Evolutionary conservation across 1,284 basidiomycete genomes (phyloP).

Genomic region (Sphagnurus paluster): DNA sequence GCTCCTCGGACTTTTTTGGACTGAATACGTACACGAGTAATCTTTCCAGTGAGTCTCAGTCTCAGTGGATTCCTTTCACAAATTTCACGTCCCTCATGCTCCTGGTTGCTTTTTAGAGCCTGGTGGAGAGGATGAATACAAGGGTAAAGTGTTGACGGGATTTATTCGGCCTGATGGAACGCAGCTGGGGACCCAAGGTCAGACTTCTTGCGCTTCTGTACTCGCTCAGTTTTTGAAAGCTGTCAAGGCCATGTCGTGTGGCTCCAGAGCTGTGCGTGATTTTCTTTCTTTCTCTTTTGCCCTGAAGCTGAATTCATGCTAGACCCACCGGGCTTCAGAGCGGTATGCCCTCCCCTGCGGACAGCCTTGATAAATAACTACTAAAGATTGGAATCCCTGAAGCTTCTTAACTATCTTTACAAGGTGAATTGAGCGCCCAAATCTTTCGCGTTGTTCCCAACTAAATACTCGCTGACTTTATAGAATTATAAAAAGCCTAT

Average conservation of each 20-base stretch:
- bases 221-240: neutral
- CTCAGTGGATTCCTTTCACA: neutral
- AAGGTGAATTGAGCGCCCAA: slow-evolving; percentile 41
- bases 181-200: slow-evolving; percentile 67
- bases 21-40: slow-evolving; percentile 77
- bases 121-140: slow-evolving; percentile 65
- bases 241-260: slow-evolving; percentile 56
- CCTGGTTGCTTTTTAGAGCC: slow-evolving; percentile 38
- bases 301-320: slow-evolving; percentile 1
- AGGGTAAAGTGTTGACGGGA: slow-evolving; percentile 60
- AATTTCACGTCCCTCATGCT: neutral
- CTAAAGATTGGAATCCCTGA: neutral
- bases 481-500: slow-evolving; percentile 69
- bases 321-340: slow-evolving; percentile 64
- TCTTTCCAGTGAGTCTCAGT: slow-evolving; percentile 52
- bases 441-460: slow-evolving; percentile 3
- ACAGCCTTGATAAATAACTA: too few species aligned
- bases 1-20: slow-evolving; percentile 71
- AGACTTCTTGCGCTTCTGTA: slow-evolving; percentile 7
- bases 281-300: slow-evolving; percentile 3
- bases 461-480: slow-evolving; percentile 3
- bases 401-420: slow-evolving; percentile 71
- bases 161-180: slow-evolving; percentile 67
- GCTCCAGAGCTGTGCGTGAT: slow-evolving; percentile 58
- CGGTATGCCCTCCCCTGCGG: slow-evolving; percentile 28